Evolutionary conservation across 176 grass and related monocot species (phyloP), one percentile per base, ranked within the genome.

Genomic region (Pontederia paniculata): DNA sequence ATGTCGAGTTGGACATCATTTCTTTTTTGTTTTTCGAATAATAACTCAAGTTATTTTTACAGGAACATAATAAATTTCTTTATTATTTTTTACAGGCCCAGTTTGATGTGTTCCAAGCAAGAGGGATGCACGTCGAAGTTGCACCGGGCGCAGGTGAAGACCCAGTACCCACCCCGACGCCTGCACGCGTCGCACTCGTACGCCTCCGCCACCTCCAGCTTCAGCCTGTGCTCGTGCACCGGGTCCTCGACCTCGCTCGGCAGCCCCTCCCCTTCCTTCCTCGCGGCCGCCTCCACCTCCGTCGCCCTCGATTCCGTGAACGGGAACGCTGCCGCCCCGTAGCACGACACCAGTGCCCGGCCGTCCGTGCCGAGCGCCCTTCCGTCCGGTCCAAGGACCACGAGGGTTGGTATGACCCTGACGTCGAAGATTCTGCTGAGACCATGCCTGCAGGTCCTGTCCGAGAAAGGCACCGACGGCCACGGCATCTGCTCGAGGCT

Each of bases 111-210:
- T 75, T 45, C 23, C 14, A 42, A 10, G 58, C 81, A 84, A 23
- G 67, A 63, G 10, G 81, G 81, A 17, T 84, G 81, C 25, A 84
- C 56, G 57, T 84, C 81, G 41, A 80, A 84, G 73, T 84, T 65
- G 43, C 81, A 84, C 9, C 43, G 31, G 48, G 42, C 73, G 42
- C 76, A 84, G n/a, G 76, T 72, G 72, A 80, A 84, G 44, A 72
- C 72, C 81, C 81, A 84, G 20, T 72, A 42, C 37, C 62, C 57
- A 15, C 81, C 76, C 18, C 20, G n/a, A 13, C 17, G 10, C n/a
- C 28, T 58, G 72, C 81, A 80, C 10, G 54, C 56, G 62, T 84
- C 81, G 50, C 81, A 84, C 4, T 79, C 55, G 76, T 80, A 80
- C 50, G 46, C 67, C 13, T 63, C 72, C 21, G 76, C 62, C 60